phyloP scores from a whole-genome alignment of 345 rosid genomes.

The Salix arbutifolia region DNA sequence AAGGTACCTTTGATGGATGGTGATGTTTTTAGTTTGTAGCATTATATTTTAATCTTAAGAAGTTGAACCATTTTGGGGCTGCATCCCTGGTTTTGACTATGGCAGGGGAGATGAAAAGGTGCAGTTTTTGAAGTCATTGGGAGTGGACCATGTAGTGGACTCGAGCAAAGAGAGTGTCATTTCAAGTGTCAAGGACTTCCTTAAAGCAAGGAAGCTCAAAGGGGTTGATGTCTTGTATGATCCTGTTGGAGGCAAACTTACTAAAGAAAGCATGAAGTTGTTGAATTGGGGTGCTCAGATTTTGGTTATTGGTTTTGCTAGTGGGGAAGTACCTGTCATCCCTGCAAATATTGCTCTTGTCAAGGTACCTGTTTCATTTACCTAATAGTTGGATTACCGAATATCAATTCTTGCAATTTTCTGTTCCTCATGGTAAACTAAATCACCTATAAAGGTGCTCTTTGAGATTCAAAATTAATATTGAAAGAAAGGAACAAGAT shows the following conservation, averaged over 20 bases:
- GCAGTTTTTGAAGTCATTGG: constrained; percentile 62
- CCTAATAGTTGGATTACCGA: neutral
- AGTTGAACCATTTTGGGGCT: neutral
- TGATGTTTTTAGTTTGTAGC: neutral
- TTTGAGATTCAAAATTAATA: too few relatives aligned
- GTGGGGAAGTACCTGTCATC: constrained; percentile 79
- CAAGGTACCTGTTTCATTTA: constrained; percentile 45
- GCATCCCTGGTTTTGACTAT: neutral
- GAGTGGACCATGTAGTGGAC: constrained; percentile 85
- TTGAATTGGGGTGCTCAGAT: constrained; percentile 93
- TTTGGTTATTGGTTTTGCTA: constrained; percentile 84
- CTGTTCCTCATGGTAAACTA: too few relatives aligned
- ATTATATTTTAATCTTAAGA: neutral
- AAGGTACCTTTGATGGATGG: too few relatives aligned
- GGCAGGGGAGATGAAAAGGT: constrained; percentile 75
- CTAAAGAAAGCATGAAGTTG: constrained; percentile 71
- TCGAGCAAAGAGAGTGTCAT: constrained; percentile 55
- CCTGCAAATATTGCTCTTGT: constrained; percentile 89
- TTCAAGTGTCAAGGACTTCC: constrained; percentile 64
- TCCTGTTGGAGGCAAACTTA: constrained; percentile 86
- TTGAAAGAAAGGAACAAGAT: too few relatives aligned
- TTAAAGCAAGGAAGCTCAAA: constrained; percentile 64
- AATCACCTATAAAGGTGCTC: too few relatives aligned
- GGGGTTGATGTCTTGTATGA: constrained; percentile 86
- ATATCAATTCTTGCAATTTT: too few relatives aligned